Evolutionary conservation across 2,329 filamentous ascomycete species (phyloP).

Genomic region (Furcasterigmium furcatum): DNA sequence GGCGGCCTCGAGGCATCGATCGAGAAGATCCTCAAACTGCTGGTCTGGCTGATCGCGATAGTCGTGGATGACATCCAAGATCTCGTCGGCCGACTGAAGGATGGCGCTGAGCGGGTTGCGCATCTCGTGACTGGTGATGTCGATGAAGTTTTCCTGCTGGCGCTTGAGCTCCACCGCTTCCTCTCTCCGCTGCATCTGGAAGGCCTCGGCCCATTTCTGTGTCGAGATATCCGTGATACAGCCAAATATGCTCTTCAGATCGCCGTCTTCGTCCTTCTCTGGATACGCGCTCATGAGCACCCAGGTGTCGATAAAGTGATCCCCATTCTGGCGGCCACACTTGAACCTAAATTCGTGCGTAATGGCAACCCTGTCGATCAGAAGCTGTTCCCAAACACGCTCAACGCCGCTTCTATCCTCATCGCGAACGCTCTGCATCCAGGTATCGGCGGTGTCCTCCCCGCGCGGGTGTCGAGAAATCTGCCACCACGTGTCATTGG

Average conservation of each 20-base stretch:
- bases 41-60: slow-evolving; percentile 28
- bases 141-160: slow-evolving; percentile 69
- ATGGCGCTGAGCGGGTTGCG: slow-evolving; percentile 73
- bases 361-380: slow-evolving; percentile 59
- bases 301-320: slow-evolving; percentile 66
- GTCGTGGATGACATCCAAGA: slow-evolving; percentile 46
- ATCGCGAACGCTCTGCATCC: slow-evolving; percentile 69
- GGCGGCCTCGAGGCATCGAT: slow-evolving; percentile 67
- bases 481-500: slow-evolving; percentile 76
- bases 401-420: slow-evolving; percentile 61
- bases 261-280: slow-evolving; percentile 61
- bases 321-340: slow-evolving; percentile 58
- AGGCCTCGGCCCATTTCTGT: slow-evolving; percentile 80
- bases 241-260: slow-evolving; percentile 72
- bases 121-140: slow-evolving; percentile 74
- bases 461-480: slow-evolving; percentile 65
- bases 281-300: slow-evolving; percentile 75
- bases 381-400: slow-evolving; percentile 58
- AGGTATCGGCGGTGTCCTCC: slow-evolving; percentile 55
- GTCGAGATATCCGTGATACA: slow-evolving; percentile 83
- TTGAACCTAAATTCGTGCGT: slow-evolving; percentile 77
- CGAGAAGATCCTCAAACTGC: slow-evolving; percentile 45
- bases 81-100: slow-evolving; percentile 74
- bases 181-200: slow-evolving; percentile 73
- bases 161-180: slow-evolving; percentile 79